Conservation (phyloP, 805 yeast genomes). For the Candida succiphila region DNA sequence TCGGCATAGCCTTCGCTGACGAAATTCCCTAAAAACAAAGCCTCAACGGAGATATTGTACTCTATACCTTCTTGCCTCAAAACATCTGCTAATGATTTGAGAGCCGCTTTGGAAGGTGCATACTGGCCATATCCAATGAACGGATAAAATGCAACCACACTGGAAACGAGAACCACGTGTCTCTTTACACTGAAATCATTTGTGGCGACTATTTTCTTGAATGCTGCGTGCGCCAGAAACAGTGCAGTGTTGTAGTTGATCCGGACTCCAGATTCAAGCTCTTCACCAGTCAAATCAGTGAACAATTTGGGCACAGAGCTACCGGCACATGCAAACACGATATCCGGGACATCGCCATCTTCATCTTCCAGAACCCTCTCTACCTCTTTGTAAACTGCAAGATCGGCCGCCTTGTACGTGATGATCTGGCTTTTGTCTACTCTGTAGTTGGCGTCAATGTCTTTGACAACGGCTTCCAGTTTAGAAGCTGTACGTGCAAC, state of each 20-base stretch:
- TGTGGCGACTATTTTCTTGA: slow-evolving; percentile 26
- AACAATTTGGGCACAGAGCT: slow-evolving; percentile 73
- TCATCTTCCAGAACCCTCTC: slow-evolving; percentile 31
- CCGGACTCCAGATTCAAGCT: slow-evolving; percentile 50
- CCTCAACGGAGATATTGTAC: slow-evolving; percentile 57
- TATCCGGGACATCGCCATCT: slow-evolving; percentile 43
- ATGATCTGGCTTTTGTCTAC: slow-evolving; percentile 22
- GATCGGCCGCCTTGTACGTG: slow-evolving; percentile 51
- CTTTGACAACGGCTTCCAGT: slow-evolving; percentile 37
- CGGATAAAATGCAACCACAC: slow-evolving; percentile 75
- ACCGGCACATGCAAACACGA: slow-evolving; percentile 82
- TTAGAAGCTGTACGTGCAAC: slow-evolving; percentile 69
- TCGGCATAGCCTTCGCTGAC: slow-evolving; percentile 76
- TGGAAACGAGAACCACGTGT: slow-evolving; percentile 57
- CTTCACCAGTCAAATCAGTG: slow-evolving; percentile 48
- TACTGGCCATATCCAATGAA: slow-evolving; percentile 88
- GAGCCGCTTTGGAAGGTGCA: slow-evolving; percentile 81
- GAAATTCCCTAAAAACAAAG: slow-evolving; percentile 85
- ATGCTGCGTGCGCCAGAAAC: slow-evolving; percentile 57
- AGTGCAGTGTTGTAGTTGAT: slow-evolving; percentile 68
- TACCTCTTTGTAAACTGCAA: slow-evolving; percentile 44
- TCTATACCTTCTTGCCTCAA: slow-evolving; percentile 75
- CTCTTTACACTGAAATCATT: slow-evolving; percentile 17
- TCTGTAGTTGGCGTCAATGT: slow-evolving; percentile 26
- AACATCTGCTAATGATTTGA: slow-evolving; percentile 63